Conservation (phyloP, 148 eudicot genomes). For the Vaccinium darrowii region DNA sequence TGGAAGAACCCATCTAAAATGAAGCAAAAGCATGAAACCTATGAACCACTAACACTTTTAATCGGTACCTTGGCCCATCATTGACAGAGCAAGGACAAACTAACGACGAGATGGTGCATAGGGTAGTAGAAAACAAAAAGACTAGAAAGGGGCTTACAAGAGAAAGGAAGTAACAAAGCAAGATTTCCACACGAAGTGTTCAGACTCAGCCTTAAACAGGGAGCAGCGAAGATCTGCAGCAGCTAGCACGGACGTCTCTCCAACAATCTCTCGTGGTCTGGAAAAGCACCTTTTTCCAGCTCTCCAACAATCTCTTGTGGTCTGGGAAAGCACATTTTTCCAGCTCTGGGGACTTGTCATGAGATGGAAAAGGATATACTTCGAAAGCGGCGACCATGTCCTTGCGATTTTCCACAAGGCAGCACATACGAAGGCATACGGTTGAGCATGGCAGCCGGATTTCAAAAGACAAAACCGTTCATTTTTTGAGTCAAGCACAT, state of each 20-base stretch:
- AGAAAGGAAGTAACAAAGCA: neutral
- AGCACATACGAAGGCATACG: neutral
- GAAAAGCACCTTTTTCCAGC: neutral
- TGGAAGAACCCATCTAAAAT: too few species aligned
- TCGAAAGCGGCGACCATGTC: neutral
- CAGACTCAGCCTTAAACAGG: neutral
- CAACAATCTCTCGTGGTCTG: neutral
- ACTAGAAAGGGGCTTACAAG: neutral
- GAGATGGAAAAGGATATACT: neutral
- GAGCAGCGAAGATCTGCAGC: neutral
- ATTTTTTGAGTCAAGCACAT: neutral
- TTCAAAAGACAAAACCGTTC: neutral
- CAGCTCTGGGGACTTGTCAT: neutral
- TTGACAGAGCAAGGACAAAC: too few species aligned
- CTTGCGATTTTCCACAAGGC: neutral
- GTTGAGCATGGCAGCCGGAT: neutral
- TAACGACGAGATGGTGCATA: neutral
- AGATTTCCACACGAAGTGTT: neutral
- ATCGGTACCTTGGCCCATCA: too few species aligned
- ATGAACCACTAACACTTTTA: too few species aligned
- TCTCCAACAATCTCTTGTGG: neutral
- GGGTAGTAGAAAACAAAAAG: neutral
- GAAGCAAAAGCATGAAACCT: too few species aligned
- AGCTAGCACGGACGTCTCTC: neutral
- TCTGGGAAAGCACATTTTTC: neutral